These are phyloP conservation scores for Drechslerella dactyloides DNA, from an alignment of 2,329 filamentous ascomycete species.

Conservation along the genomic window DNA sequence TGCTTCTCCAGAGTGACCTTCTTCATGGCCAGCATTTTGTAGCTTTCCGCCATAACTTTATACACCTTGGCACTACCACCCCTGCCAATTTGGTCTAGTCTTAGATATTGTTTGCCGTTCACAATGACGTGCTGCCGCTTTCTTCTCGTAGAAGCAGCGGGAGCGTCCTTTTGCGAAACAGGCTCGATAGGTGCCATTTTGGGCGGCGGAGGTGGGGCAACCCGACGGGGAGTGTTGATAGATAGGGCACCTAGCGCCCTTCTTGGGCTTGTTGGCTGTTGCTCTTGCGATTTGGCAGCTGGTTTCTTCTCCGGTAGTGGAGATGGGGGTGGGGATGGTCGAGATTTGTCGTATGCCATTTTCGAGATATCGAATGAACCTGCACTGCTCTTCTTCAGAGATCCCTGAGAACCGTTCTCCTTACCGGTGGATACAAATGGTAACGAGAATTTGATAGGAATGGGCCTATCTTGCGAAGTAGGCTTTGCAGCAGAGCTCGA, in stretches of 20 bases:
- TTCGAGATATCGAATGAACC: conserved; percentile 40
- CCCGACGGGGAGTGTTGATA: conserved; percentile 74
- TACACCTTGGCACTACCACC: conserved; percentile 95
- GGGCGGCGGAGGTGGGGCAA: conserved; percentile 78
- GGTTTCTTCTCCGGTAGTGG: conserved; percentile 43
- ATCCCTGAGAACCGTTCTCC: conserved; percentile 20
- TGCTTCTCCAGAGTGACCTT: conserved; percentile 88
- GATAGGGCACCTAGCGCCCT: conserved; percentile 44
- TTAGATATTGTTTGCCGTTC: conserved; percentile 88
- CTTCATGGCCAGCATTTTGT: conserved; percentile 92
- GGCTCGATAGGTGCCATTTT: conserved; percentile 98
- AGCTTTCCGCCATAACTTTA: conserved; percentile 94
- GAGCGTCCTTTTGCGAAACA: conserved; percentile 72
- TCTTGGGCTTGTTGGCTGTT: conserved; percentile 25
- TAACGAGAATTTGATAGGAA: conserved; percentile 32
- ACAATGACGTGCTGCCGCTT: conserved; percentile 83
- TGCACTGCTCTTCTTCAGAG: conserved; percentile 16
- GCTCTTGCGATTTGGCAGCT: conserved; percentile 19
- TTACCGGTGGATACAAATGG: conserved; percentile 29
- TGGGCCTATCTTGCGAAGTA: conserved; percentile 15
- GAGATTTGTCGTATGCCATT: conserved; percentile 13
- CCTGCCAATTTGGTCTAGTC: conserved; percentile 86
- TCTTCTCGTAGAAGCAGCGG: conserved; percentile 66
- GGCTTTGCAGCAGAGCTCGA: conserved; percentile 30
- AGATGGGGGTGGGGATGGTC: conserved; percentile 37